Base-by-base conservation (phyloP, 768 basidiomycete species). In the Tylopilus subfusipes region DNA sequence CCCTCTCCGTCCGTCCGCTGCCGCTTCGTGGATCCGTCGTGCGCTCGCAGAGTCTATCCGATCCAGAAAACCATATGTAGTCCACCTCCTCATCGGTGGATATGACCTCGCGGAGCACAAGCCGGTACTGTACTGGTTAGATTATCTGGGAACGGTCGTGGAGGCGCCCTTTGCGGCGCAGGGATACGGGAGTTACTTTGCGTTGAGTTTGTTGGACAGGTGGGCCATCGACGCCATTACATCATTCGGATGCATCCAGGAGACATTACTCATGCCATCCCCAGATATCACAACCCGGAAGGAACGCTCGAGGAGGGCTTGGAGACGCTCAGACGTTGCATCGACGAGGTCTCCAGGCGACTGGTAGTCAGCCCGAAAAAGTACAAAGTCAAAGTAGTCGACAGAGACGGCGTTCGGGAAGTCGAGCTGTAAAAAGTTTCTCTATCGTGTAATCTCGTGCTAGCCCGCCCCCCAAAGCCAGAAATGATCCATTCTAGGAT, bases 11-110 rank as follows among this genome's bases (percentile, higher is more conserved):
- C 96, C 97, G 2, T 79, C 86, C 12, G 88, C 95, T 7, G 93
- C 95, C 18, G 92, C 96, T 8, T 84, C 95, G 5, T 99, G 96
- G 95, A 90, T 97, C 64, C 89, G 97, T 24, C 84, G 91, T 56
- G 80, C 88, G 14, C 80, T 99, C 21, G 96, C 97, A 31, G 84
- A 90, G 45, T 92, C 91, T 0, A 74, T 98, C 10, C 89, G 97
- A 45, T 93, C 93, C 0, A 82, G 90, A 54, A 80, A 82, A 50
- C 89, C 96, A 0, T 98, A 97, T 71, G 70, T 86, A 2, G 97
- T 99, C 63, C 96, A 98, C 68, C 77, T 99, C 4, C 85, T 99
- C 5, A 75, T 99, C 11, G 96, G 90, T 7, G 97, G 97, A 14
- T 98, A 85, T 70, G 97, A 99, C 71, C 82, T 82, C 50, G 83